Conservation (phyloP, 495 filamentous ascomycete genomes). For the Barbatosphaeria neglecta region DNA sequence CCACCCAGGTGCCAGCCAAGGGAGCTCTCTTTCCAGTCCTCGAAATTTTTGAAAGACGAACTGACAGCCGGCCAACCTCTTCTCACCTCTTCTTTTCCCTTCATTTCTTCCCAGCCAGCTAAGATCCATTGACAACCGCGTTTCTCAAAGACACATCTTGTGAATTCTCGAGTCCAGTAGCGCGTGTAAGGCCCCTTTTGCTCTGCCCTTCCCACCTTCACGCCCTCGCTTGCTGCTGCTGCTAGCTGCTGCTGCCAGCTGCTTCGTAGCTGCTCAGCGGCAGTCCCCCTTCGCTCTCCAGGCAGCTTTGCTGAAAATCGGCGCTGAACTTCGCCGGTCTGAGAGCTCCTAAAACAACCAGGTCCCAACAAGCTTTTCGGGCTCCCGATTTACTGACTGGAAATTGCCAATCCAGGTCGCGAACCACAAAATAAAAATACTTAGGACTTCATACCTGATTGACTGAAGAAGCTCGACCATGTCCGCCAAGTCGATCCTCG, state of each 20-base stretch:
- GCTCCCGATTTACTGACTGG: constrained; percentile 2
- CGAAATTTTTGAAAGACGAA: constrained; percentile 3
- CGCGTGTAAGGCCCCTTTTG: no score
- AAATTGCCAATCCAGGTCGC: constrained; percentile 1
- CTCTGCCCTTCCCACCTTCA: no score
- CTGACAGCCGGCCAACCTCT: not conserved
- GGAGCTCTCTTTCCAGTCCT: not conserved
- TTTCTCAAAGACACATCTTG: not conserved
- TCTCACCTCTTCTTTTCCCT: not conserved
- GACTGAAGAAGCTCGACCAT: constrained; percentile 40
- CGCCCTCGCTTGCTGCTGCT: no score
- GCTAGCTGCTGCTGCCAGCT: no score
- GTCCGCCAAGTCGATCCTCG: constrained; percentile 96
- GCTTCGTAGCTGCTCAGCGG: no score
- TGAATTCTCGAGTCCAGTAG: not conserved
- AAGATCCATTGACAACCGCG: no score
- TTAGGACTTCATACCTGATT: constrained; percentile 3
- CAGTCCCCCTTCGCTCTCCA: no score
- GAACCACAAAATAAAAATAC: constrained; percentile 6
- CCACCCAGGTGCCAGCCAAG: not conserved
- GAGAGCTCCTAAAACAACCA: no score
- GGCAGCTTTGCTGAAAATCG: no score
- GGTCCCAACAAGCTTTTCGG: no score
- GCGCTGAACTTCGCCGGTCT: no score
- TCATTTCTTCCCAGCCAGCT: not conserved